Percentiles rank a stretch among this genome's conserved stretches.
Evolutionary conservation across 768 basidiomycete genomes (phyloP).

Genomic region (Leccinum obscurum): DNA sequence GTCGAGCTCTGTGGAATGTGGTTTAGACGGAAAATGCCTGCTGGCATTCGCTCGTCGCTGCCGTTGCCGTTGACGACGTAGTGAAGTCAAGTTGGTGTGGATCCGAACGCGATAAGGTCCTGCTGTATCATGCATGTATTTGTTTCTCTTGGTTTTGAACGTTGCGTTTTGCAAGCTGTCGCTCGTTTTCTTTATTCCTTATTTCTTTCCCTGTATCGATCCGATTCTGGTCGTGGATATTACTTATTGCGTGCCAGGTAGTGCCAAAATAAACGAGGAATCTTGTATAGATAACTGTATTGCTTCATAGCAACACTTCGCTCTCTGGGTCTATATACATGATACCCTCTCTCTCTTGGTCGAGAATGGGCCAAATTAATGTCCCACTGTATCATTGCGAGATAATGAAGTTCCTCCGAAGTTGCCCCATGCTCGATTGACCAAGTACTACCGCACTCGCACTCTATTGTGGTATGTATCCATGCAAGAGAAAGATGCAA

Average conservation of each 20-base stretch:
- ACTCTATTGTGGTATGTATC: too few species aligned
- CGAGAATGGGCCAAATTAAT: too few species aligned
- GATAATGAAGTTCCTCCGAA: background rate
- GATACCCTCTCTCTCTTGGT: background rate
- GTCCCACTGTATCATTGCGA: too few species aligned
- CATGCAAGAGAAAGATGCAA: background rate
- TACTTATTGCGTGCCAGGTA: background rate
- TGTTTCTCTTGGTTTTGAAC: background rate
- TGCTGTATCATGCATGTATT: background rate
- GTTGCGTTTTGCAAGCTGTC: background rate
- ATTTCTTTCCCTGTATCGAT: background rate
- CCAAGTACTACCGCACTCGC: too few species aligned
- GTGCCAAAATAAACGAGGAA: background rate
- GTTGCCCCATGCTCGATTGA: background rate
- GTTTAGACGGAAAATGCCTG: conserved; percentile 26
- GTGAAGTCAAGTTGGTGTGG: background rate
- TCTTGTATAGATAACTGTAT: background rate
- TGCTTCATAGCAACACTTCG: background rate
- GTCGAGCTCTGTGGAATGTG: conserved; percentile 33
- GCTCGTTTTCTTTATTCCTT: background rate
- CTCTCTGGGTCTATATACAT: background rate
- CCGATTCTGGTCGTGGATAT: background rate
- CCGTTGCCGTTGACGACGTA: background rate
- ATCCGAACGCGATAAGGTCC: background rate
- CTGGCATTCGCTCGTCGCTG: background rate